Conservation (phyloP, 192 early-diverging fungal genomes). For the Spizellomyces punctatus region DNA sequence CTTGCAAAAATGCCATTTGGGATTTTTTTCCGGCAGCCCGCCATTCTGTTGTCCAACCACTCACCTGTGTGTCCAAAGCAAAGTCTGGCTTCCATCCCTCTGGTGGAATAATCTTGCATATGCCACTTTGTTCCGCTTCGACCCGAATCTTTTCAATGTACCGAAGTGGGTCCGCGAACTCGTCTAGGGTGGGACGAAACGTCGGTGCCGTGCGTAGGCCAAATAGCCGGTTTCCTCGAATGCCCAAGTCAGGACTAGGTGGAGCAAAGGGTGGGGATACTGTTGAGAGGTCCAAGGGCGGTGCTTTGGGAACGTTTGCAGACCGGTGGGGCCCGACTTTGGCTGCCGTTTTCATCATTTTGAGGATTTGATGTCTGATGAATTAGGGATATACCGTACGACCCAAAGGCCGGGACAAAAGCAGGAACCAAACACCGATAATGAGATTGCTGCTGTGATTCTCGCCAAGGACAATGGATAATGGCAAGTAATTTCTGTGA, state of each 20-base stretch:
- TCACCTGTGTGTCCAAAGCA: conserved; percentile 76
- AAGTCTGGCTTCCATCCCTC: conserved; percentile 80
- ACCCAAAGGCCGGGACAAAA: too few relatives aligned
- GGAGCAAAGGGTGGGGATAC: conserved; percentile 22
- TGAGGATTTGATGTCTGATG: background rate
- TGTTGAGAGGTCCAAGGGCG: conserved; percentile 25
- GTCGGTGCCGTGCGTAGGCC: conserved; percentile 74
- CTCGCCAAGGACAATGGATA: too few relatives aligned
- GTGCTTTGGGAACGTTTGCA: conserved; percentile 29
- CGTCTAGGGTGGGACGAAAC: conserved; percentile 77
- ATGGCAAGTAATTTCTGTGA: too few relatives aligned
- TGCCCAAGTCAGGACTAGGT: conserved; percentile 5
- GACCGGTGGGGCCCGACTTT: background rate
- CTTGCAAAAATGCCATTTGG: conserved; percentile 13
- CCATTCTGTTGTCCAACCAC: background rate
- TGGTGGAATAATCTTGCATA: conserved; percentile 94
- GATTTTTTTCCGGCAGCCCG: too few relatives aligned
- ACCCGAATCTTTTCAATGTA: conserved; percentile 83
- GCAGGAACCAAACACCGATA: too few relatives aligned
- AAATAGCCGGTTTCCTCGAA: conserved; percentile 47
- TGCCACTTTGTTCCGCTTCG: conserved; percentile 77
- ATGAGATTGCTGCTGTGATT: too few relatives aligned
- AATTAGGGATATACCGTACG: too few relatives aligned
- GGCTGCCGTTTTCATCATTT: background rate
- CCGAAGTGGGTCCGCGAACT: conserved; percentile 81